Evolutionary conservation across 176 grass and related monocot genomes (phyloP), one percentile per base, ranked within the genome.

Genomic region (Pontederia crassipes): DNA sequence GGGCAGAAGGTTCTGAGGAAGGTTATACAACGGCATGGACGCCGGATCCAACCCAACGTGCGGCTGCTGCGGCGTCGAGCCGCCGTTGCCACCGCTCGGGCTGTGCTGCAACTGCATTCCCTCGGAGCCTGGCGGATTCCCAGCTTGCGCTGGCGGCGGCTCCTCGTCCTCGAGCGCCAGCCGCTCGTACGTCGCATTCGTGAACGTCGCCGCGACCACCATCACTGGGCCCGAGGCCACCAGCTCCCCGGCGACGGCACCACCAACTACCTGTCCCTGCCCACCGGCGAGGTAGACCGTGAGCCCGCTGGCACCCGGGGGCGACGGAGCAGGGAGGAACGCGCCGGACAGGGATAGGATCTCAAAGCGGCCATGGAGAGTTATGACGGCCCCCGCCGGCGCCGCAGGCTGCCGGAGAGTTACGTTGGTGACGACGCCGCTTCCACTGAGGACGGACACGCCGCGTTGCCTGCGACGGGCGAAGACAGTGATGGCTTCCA

Each of bases 161-260:
- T 88, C 80, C 48, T 83, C 85, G 1, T 88, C 85, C 35, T 65
- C 75, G 7, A 88, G 74, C 13, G 85, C 80, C 35, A 88, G 74
- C 16, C 85, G 77, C 75, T 88, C 85, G 57, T 88, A 88, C 18
- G 80, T 83, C 54, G 85, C 85, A 62, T 88, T 88, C 46, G 85
- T 76, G 64, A 88, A 88, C 16, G 85, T 83, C 17, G 85, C 80
- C 1, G 76, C 85, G 29, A 88, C 67, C 61, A 88, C 71, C 80
- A 88, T 83, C 12, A 88, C 77, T 24, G 85, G 85, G 2, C 85
- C 85, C 0, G 85, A 88, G 17, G 85, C 80, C 6, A 88, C 12
- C 11, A 88, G 72, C 71, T 83, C 80, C 46, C 85, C 80, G 8
- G 79, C 61, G 46, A 88, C 76, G 0, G 59, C 83, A 28, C 85